Evolutionary conservation across 106 monocot genomes (phyloP), one percentile per base, ranked within the genome.

Genomic region (Allium cepa): DNA sequence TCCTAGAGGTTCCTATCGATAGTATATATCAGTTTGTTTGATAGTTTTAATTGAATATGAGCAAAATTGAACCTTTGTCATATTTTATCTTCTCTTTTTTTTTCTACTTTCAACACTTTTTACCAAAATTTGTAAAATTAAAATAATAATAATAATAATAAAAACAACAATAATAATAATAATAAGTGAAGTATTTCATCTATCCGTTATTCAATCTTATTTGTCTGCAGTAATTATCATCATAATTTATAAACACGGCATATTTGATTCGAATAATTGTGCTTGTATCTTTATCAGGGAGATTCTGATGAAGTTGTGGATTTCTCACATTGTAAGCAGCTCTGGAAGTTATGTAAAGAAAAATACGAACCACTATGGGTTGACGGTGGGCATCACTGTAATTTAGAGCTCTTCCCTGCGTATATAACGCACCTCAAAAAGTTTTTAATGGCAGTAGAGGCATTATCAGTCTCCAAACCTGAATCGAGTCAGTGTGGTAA

Each of bases 331-430:
- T 87, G 92, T 46, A 88, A 83, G 64, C 77, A 71, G 48, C 82
- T 92, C 1, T 85, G 79, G 69, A 82, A 92, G 56, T 80, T 82
- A n/a, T 85, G 78, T 52, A 85, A 88, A 57, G 67, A 78, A 45
- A 92, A 92, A 63, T 92, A 88, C 58, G 88, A 88, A 46, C 85
- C 92, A 66, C 69, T 92, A 13, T 92, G 92, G 92, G 77, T 92
- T 65, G 62, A 83, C 64, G 88, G 85, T 60, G 92, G 85, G 49
- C 76, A 72, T 51, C 92, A 92, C 27, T 85, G 85, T 63, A 76
- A 92, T 50, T 59, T 92, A 12, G 88, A 92, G 48, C 73, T 75
- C 49, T 92, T n/a, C n/a, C n/a, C n/a, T n/a, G n/a, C n/a, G n/a
- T n/a, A n/a, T n/a, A n/a, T n/a, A n/a, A n/a, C n/a, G n/a, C n/a